phyloP scores from a whole-genome alignment of 495 filamentous ascomycete genomes.

The Thermochaetoides thermophila region DNA sequence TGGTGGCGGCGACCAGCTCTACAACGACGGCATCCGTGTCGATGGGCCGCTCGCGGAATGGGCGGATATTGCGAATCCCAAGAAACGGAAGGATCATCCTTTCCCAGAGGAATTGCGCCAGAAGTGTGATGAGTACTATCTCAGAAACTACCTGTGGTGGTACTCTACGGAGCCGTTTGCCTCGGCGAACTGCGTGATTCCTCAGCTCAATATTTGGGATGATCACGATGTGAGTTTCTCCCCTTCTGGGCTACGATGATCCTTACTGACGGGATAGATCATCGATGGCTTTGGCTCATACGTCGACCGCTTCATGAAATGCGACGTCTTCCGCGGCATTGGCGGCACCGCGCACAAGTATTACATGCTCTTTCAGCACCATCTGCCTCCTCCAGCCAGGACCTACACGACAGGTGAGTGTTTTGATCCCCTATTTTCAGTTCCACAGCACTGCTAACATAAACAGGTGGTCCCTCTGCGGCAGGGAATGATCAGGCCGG shows the following conservation, averaged over 20 bases:
- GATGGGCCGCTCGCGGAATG: constrained; percentile 63
- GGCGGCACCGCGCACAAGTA: constrained; percentile 79
- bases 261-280: constrained; percentile 35
- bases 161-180: constrained; percentile 75
- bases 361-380: constrained; percentile 91
- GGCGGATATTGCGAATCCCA: constrained; percentile 69
- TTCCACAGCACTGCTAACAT: too few relatives aligned
- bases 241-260: not conserved
- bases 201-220: constrained; percentile 91
- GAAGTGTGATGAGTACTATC: constrained; percentile 80
- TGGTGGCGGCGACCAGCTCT: constrained; percentile 90
- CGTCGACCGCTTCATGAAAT: constrained; percentile 86
- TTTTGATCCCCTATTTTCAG: not conserved
- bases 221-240: constrained; percentile 51
- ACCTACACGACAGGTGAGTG: constrained; percentile 56
- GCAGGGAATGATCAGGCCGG: constrained; percentile 23
- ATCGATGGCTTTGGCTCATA: constrained; percentile 92
- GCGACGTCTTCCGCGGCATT: constrained; percentile 76
- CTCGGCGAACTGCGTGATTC: constrained; percentile 68
- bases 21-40: constrained; percentile 81
- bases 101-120: constrained; percentile 60
- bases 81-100: constrained; percentile 60
- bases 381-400: constrained; percentile 63
- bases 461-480: constrained; percentile 13
- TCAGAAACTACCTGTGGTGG: constrained; percentile 79